Percentiles rank a stretch among this genome's conserved stretches.
Conservation (phyloP, 2,329 filamentous ascomycete genomes). For the Emergomyces orientalis region DNA sequence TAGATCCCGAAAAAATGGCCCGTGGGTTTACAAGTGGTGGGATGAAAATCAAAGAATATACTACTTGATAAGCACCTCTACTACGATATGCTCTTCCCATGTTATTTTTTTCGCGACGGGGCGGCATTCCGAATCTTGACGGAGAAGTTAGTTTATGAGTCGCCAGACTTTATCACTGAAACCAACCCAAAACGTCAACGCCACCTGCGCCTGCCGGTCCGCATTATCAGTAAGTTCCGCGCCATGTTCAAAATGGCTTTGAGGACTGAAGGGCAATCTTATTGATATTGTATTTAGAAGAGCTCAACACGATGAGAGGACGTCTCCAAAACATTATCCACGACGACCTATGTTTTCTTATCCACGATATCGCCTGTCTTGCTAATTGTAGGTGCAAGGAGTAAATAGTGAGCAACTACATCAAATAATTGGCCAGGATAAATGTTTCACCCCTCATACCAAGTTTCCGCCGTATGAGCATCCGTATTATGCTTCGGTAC, state of each 20-base stretch:
- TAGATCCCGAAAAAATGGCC: not conserved
- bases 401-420: not conserved
- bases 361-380: not conserved
- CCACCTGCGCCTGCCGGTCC: not conserved
- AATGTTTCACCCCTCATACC: not conserved
- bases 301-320: not conserved
- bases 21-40: slow-evolving; percentile 3
- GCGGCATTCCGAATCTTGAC: not conserved
- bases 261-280: not conserved
- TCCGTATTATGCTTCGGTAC: not conserved
- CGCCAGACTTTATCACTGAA: not conserved
- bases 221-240: slow-evolving; percentile 5
- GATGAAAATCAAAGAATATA: not conserved
- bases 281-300: not conserved
- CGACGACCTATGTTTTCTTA: not conserved
- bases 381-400: slow-evolving; percentile 1
- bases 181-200: not conserved
- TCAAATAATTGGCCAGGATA: not conserved
- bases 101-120: not conserved
- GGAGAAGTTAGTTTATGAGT: not conserved
- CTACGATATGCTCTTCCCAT: not conserved
- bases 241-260: not conserved
- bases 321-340: slow-evolving; percentile 6
- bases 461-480: not conserved
- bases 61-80: not conserved